Conservation (phyloP, 306 rosid genomes). For the Dryas octopetala region DNA sequence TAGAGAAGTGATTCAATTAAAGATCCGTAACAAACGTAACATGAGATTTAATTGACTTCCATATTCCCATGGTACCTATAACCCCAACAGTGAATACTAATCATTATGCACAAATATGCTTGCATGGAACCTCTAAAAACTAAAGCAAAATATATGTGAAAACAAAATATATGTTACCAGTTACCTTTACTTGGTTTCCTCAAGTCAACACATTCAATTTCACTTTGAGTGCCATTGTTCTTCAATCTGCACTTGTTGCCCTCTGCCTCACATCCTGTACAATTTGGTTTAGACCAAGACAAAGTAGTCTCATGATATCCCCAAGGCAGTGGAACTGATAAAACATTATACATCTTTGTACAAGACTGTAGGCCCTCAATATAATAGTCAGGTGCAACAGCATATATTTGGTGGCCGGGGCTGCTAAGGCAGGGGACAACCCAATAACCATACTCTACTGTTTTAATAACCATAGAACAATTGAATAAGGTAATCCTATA, state of each 20-base stretch:
- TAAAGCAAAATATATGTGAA: too few relatives aligned
- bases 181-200: neutral
- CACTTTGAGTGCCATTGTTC: neutral
- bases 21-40: too few relatives aligned
- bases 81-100: too few relatives aligned
- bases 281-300: slow-evolving; percentile 29
- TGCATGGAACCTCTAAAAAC: too few relatives aligned
- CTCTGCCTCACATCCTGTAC: slow-evolving; percentile 27
- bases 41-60: too few relatives aligned
- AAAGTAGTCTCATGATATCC: too few relatives aligned
- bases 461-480: slow-evolving; percentile 17
- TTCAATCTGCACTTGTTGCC: slow-evolving; percentile 31
- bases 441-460: too few relatives aligned
- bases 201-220: slow-evolving; percentile 20
- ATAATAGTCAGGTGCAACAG: accelerated
- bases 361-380: neutral
- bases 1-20: too few relatives aligned
- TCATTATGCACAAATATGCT: too few relatives aligned
- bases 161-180: too few relatives aligned
- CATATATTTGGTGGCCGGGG: slow-evolving; percentile 13
- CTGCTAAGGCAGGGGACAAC: slow-evolving; percentile 9
- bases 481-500: neutral
- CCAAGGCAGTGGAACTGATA: slow-evolving; percentile 2
- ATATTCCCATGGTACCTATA: too few relatives aligned
- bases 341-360: slow-evolving; percentile 20